Evolutionary conservation across 2,329 filamentous ascomycete genomes (phyloP).

Genomic region (Aspergillus pseudoviridinutans): DNA sequence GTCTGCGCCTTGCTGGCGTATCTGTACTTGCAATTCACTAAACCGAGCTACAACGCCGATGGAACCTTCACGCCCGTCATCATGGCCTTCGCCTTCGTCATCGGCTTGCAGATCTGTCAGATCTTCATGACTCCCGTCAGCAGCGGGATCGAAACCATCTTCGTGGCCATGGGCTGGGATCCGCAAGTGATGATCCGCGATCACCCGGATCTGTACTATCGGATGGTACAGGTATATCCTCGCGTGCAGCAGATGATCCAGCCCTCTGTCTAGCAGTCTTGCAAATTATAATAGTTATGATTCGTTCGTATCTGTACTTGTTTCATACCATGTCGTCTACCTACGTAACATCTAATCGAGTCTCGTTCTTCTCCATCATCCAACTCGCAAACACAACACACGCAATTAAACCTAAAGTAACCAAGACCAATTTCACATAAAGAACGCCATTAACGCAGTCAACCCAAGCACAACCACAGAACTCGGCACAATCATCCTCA

Average conservation of each 20-base stretch:
- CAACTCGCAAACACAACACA: too few relatives aligned
- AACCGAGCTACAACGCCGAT: conserved; percentile 72
- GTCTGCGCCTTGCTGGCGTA: conserved; percentile 77
- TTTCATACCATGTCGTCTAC: neutral
- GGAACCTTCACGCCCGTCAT: conserved; percentile 68
- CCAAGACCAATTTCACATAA: too few relatives aligned
- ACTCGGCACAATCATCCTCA: neutral
- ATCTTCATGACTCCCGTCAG: conserved; percentile 84
- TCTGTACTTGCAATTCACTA: conserved; percentile 78
- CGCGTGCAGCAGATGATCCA: conserved; percentile 76
- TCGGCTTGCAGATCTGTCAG: conserved; percentile 84
- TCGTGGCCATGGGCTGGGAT: conserved; percentile 70
- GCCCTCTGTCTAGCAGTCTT: conserved; percentile 36
- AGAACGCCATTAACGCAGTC: too few relatives aligned
- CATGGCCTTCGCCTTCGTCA: conserved; percentile 80
- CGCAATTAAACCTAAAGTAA: too few relatives aligned
- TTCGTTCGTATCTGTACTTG: too few relatives aligned
- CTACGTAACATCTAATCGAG: neutral
- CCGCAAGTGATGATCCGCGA: conserved; percentile 68
- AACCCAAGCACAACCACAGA: neutral
- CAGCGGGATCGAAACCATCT: conserved; percentile 87
- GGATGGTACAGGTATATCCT: conserved; percentile 78
- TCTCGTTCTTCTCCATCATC: too few relatives aligned
- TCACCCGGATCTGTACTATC: conserved; percentile 75
- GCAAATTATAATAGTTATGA: too few relatives aligned